phyloP scores from a whole-genome alignment of 768 basidiomycete genomes.

The Cantharellus anzutake region DNA sequence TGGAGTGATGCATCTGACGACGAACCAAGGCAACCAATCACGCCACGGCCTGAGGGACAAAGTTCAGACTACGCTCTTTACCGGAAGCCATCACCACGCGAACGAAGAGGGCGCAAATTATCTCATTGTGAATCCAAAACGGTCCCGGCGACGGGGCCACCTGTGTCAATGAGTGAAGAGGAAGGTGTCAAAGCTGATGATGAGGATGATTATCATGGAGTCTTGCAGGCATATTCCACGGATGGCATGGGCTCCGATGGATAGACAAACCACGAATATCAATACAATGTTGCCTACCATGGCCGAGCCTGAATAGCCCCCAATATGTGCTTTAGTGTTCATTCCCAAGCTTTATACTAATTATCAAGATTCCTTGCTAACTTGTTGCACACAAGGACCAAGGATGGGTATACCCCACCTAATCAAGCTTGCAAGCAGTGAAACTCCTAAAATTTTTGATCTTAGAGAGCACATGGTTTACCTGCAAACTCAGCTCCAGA shows the following conservation, averaged over 20 bases:
- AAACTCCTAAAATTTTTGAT: too few relatives aligned
- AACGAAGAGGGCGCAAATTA: neutral
- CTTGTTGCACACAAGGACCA: too few relatives aligned
- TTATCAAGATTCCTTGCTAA: too few relatives aligned
- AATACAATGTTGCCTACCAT: too few relatives aligned
- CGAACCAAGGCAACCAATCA: neutral
- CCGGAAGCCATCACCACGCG: neutral
- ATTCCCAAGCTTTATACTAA: too few relatives aligned
- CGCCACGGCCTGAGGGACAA: neutral
- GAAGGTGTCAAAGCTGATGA: slow-evolving; percentile 9
- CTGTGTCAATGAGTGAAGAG: slow-evolving; percentile 8
- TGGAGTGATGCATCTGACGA: too few relatives aligned
- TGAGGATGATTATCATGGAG: slow-evolving; percentile 8
- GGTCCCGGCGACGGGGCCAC: neutral
- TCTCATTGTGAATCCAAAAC: neutral
- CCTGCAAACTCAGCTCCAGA: too few relatives aligned
- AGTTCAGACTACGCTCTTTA: neutral
- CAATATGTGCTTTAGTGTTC: too few relatives aligned
- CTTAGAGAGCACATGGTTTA: too few relatives aligned
- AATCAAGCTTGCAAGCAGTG: too few relatives aligned
- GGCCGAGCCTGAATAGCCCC: too few relatives aligned
- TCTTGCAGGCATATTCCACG: slow-evolving; percentile 7
- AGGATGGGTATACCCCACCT: too few relatives aligned
- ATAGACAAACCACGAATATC: neutral
- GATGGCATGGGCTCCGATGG: slow-evolving; percentile 1